Evolutionary conservation across 495 filamentous ascomycete species (phyloP).

Genomic region (Schizothecium vesticola): DNA sequence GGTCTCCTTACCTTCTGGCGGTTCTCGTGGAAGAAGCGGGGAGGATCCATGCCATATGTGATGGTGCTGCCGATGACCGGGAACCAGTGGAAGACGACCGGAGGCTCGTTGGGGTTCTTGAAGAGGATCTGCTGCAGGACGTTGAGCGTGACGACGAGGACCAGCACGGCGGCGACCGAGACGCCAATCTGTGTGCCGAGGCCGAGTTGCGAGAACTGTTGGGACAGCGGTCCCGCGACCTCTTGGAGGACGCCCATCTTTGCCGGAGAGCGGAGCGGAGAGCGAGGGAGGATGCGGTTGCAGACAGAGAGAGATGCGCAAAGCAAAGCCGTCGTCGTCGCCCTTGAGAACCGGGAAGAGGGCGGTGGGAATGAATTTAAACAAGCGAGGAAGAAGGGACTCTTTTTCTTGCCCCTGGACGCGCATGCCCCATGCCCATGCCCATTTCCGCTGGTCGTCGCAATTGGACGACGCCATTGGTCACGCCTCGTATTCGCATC

Average conservation of each 20-base stretch:
- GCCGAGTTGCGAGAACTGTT: constrained; percentile 39
- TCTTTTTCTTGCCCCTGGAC: constrained; percentile 8
- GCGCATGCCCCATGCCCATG: background rate
- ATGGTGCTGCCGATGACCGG: constrained; percentile 75
- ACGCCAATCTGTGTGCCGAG: constrained; percentile 43
- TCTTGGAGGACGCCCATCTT: constrained; percentile 50
- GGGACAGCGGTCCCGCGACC: constrained; percentile 38
- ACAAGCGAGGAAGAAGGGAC: background rate
- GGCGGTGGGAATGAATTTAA: background rate
- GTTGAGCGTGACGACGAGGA: constrained; percentile 57
- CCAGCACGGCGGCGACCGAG: constrained; percentile 39
- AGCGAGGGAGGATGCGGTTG: background rate
- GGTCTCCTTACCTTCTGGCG: constrained; percentile 56
- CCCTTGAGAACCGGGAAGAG: background rate
- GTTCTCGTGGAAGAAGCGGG: constrained; percentile 67
- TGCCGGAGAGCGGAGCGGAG: background rate
- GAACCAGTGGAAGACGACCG: constrained; percentile 79
- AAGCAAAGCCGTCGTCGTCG: background rate
- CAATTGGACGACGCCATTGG: constrained; percentile 10
- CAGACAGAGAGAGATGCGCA: background rate
- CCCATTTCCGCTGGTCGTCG: background rate
- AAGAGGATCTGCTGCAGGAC: constrained; percentile 64
- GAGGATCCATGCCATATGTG: constrained; percentile 78
- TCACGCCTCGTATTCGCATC: constrained; percentile 30
- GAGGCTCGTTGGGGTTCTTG: constrained; percentile 67